These are phyloP conservation scores for Ustilago crameri DNA, from an alignment of 1,284 basidiomycete species.

Conservation along the genomic window DNA sequence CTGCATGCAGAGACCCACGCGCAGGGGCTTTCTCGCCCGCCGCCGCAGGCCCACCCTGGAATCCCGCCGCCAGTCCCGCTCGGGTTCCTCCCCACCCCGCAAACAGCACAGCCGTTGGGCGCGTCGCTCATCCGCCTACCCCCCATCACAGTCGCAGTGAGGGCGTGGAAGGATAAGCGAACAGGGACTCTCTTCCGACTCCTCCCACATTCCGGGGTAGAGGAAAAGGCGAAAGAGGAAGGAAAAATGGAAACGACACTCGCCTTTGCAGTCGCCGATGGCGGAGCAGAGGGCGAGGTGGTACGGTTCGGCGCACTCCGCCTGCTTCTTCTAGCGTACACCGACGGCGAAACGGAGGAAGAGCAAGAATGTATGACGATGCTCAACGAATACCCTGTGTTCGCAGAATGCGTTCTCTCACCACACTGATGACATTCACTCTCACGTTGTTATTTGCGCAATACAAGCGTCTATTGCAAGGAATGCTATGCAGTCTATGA, in stretches of 20 bases:
- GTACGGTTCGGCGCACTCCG: slow-evolving; percentile 19
- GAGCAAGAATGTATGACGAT: neutral
- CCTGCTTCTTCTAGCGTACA: slow-evolving; percentile 5
- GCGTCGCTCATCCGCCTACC: neutral
- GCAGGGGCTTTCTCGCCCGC: slow-evolving; percentile 13
- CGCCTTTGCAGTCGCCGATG: too few relatives aligned
- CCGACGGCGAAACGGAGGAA: too few relatives aligned
- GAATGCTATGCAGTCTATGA: too few relatives aligned
- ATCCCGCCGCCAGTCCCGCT: neutral
- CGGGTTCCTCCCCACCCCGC: slow-evolving; percentile 9
- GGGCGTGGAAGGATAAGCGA: neutral
- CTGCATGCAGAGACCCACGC: slow-evolving; percentile 11
- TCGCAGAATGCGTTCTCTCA: slow-evolving; percentile 12
- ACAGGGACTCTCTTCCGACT: neutral
- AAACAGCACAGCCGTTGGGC: neutral
- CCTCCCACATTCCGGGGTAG: too few relatives aligned
- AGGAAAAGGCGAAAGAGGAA: too few relatives aligned
- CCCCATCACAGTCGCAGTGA: neutral
- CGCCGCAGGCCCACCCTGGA: too few relatives aligned
- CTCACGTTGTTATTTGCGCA: neutral
- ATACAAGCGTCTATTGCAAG: neutral
- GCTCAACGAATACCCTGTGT: slow-evolving; percentile 6
- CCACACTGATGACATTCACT: neutral
- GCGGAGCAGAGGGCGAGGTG: too few relatives aligned
- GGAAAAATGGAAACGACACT: too few relatives aligned